phyloP scores from a whole-genome alignment of 305 asterid genomes.

The Vinca major region DNA sequence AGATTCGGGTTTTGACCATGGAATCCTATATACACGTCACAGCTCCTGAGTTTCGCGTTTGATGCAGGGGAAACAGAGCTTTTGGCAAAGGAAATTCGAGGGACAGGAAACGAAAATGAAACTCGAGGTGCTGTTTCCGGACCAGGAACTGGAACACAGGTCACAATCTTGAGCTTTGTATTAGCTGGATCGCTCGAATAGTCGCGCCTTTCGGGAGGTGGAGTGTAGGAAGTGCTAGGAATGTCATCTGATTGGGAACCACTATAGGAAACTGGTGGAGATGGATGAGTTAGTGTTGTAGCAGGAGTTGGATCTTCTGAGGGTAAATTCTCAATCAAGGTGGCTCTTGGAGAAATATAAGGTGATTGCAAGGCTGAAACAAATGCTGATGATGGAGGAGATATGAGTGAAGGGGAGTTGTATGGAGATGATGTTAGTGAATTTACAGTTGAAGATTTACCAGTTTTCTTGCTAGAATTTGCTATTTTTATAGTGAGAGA shows the following conservation, averaged over 20 bases:
- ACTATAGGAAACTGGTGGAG: conserved; percentile 58
- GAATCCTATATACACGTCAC: conserved; percentile 71
- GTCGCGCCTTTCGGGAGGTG: conserved; percentile 53
- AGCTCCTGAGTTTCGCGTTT: conserved; percentile 63
- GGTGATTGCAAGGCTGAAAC: conserved; percentile 91
- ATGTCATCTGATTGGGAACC: conserved; percentile 80
- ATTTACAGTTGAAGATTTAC: conserved; percentile 23
- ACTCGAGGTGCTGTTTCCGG: conserved; percentile 50
- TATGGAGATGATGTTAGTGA: conserved; percentile 52
- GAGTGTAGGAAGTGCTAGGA: conserved; percentile 81
- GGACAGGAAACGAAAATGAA: conserved; percentile 73
- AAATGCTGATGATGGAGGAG: conserved; percentile 91
- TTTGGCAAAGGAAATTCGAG: conserved; percentile 56
- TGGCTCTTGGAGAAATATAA: conserved; percentile 79
- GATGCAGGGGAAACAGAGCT: conserved; percentile 60
- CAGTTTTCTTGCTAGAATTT: conserved; percentile 27
- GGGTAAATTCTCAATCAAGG: conserved; percentile 18
- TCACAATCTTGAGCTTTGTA: conserved; percentile 53
- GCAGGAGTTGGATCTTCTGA: conserved; percentile 43
- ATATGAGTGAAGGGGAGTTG: conserved; percentile 57
- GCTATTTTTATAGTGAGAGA: conserved; percentile 54
- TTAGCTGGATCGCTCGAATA: conserved; percentile 36
- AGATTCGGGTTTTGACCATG: conserved; percentile 63
- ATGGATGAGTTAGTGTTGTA: conserved; percentile 44
- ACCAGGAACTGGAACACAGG: conserved; percentile 47